phyloP scores from a whole-genome alignment of 108 stramenopile genomes.

The Schizochytrium sp. region DNA sequence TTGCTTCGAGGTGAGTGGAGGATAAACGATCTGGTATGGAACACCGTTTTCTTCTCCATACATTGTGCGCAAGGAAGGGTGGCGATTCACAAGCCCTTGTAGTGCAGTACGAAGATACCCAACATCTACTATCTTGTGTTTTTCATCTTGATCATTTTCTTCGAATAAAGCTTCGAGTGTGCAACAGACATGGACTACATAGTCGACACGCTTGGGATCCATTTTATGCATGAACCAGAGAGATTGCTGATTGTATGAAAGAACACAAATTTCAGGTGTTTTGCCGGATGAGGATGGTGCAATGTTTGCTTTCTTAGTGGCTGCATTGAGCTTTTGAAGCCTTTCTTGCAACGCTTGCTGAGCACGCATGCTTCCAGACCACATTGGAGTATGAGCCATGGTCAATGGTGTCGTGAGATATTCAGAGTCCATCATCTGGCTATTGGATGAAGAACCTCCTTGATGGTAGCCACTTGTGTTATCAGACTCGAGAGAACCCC shows the following conservation, averaged over 20 bases:
- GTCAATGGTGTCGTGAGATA: no score
- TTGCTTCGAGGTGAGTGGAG: not conserved
- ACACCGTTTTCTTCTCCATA: conserved; percentile 57
- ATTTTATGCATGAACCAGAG: conserved; percentile 60
- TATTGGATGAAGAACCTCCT: no score
- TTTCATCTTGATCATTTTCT: not conserved
- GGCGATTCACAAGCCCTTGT: conserved; percentile 21
- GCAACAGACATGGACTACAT: conserved; percentile 37
- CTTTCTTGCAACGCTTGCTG: conserved; percentile 7
- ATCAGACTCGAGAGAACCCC: no score
- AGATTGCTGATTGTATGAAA: conserved; percentile 58
- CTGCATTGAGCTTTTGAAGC: not conserved
- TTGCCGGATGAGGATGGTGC: not conserved
- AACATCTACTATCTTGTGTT: not conserved
- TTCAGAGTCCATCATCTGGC: no score
- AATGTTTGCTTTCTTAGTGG: not conserved
- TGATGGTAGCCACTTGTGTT: no score
- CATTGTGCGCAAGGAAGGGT: conserved; percentile 22
- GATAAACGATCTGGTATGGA: conserved; percentile 53
- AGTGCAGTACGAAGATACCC: not conserved
- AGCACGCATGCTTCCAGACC: not conserved
- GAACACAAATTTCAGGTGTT: not conserved
- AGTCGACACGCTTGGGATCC: conserved; percentile 34
- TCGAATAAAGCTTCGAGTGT: not conserved
- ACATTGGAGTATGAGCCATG: not conserved